Percentiles rank a stretch among this genome's conserved stretches.
phyloP scores from a whole-genome alignment of 75 land plant species.

The Pseudotsuga menziesii region DNA sequence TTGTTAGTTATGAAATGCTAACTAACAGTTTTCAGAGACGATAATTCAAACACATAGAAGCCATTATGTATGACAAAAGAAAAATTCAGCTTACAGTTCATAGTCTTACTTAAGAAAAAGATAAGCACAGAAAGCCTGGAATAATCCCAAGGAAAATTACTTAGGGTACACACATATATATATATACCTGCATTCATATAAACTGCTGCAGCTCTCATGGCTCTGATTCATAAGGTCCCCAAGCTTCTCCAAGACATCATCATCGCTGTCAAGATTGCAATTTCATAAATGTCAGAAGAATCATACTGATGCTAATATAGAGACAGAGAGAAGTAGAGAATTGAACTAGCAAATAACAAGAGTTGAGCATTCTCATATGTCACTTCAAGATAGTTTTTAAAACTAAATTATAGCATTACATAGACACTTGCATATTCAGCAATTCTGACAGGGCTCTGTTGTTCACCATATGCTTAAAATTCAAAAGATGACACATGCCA shows the following conservation, averaged over 20 bases:
- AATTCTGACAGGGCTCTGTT: too few relatives aligned
- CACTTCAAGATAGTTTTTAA: not conserved
- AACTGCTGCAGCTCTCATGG: conserved; percentile 87
- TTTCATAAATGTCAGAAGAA: not conserved
- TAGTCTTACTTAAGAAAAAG: too few relatives aligned
- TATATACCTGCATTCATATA: conserved; percentile 97
- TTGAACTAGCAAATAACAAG: not conserved
- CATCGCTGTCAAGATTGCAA: conserved; percentile 56
- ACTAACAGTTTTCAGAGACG: too few relatives aligned
- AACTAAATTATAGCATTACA: not conserved
- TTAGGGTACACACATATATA: too few relatives aligned
- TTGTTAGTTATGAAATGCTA: too few relatives aligned
- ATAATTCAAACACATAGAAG: too few relatives aligned
- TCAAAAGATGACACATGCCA: not conserved
- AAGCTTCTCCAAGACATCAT: conserved; percentile 61
- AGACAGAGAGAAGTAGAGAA: not conserved
- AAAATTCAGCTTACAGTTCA: too few relatives aligned
- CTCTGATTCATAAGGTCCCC: conserved; percentile 97
- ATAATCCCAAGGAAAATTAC: too few relatives aligned
- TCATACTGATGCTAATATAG: not conserved
- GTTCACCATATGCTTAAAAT: not conserved
- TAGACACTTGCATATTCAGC: not conserved
- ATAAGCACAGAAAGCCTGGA: too few relatives aligned
- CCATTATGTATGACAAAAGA: too few relatives aligned
- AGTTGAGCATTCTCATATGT: not conserved